phyloP scores from a whole-genome alignment of 1,284 basidiomycete genomes.

The Ceratobasidium papillatum region DNA sequence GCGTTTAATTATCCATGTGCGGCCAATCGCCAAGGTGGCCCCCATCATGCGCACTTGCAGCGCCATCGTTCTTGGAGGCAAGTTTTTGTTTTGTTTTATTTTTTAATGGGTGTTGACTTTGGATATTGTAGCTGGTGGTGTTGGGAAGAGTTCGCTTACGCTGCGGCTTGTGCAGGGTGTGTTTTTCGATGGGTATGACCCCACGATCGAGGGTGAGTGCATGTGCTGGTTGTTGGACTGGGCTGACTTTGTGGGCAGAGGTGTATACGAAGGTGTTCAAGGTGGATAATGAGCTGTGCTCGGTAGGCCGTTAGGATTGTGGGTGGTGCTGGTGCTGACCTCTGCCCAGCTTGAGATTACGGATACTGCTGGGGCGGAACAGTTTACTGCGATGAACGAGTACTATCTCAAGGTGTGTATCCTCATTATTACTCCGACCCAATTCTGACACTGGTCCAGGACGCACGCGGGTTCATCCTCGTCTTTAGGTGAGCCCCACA shows the following conservation, averaged over 20 bases:
- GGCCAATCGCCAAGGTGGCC: not conserved
- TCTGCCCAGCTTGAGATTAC: slow-evolving; percentile 73
- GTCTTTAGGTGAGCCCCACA: slow-evolving; percentile 71
- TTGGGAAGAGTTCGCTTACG: slow-evolving; percentile 80
- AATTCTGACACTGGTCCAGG: slow-evolving; percentile 24
- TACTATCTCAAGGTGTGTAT: slow-evolving; percentile 73
- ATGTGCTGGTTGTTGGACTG: not conserved
- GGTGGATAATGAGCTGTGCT: slow-evolving; percentile 67
- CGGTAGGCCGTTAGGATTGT: slow-evolving; percentile 56
- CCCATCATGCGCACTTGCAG: slow-evolving; percentile 69
- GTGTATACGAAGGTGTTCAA: slow-evolving; percentile 68
- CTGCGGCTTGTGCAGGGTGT: slow-evolving; percentile 77
- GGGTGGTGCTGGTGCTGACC: not conserved
- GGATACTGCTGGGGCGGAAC: slow-evolving; percentile 91
- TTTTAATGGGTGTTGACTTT: not conserved
- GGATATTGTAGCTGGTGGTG: slow-evolving; percentile 51
- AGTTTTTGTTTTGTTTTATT: slow-evolving; percentile 46
- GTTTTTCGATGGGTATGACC: slow-evolving; percentile 81
- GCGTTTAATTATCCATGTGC: slow-evolving; percentile 15
- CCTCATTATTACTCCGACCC: not conserved
- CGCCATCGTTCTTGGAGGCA: slow-evolving; percentile 80
- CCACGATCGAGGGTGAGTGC: slow-evolving; percentile 77
- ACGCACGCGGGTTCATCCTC: slow-evolving; percentile 77
- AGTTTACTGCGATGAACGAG: slow-evolving; percentile 81
- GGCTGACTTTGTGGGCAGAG: slow-evolving; percentile 55